phyloP scores from a whole-genome alignment of 148 eudicot species.

The Heliosperma pusillum region DNA sequence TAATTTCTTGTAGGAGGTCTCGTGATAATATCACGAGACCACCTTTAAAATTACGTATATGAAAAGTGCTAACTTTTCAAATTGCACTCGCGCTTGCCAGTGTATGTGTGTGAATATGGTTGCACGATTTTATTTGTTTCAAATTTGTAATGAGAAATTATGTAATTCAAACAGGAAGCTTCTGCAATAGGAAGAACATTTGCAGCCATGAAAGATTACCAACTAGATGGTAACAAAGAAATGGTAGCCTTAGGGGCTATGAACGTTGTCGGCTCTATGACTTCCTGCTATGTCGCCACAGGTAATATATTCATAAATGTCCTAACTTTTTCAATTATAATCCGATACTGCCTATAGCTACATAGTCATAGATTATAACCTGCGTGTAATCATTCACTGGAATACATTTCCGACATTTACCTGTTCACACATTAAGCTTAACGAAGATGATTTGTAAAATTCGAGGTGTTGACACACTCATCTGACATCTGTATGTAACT shows the following conservation, averaged over 20 bases:
- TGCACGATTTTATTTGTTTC: background rate
- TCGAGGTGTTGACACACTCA: background rate
- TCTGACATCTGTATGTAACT: constrained; percentile 1
- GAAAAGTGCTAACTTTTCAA: too few relatives aligned
- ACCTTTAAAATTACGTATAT: too few relatives aligned
- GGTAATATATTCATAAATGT: constrained; percentile 33
- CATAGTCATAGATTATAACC: too few relatives aligned
- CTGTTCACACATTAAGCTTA: background rate
- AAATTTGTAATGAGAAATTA: background rate
- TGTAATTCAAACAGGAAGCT: constrained; percentile 47
- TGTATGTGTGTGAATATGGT: too few relatives aligned
- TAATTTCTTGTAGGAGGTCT: background rate
- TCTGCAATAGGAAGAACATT: constrained; percentile 64
- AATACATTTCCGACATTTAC: too few relatives aligned
- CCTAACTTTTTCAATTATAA: background rate
- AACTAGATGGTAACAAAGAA: constrained; percentile 66
- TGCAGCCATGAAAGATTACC: constrained; percentile 63
- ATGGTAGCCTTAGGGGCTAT: constrained; percentile 64
- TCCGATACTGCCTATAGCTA: too few relatives aligned
- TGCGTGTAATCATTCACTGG: background rate
- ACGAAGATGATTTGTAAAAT: background rate
- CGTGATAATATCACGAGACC: background rate
- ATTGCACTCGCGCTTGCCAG: too few relatives aligned
- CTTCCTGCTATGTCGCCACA: constrained; percentile 68
- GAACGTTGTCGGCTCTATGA: constrained; percentile 65